These are phyloP conservation scores for Tetrapisispora pingtungensis DNA, from an alignment of 805 yeast species.

Conservation along the genomic window DNA sequence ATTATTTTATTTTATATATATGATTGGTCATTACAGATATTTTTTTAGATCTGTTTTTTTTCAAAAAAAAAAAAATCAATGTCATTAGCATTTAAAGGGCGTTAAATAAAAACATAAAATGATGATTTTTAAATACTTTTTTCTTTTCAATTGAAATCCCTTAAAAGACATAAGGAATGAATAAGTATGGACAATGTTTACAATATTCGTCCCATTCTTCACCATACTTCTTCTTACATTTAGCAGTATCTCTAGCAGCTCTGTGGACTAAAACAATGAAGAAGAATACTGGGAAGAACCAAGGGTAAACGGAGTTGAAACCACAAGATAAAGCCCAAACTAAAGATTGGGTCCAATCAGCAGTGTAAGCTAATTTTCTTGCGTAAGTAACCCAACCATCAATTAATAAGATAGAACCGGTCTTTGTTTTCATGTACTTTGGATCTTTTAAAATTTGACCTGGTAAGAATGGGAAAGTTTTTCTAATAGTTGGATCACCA, in stretches of 20 bases:
- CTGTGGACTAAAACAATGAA: slow-evolving; percentile 80
- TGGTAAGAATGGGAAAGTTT: slow-evolving; percentile 90
- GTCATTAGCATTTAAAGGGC: too few relatives aligned
- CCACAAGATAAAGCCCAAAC: slow-evolving; percentile 94
- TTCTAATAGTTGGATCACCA: slow-evolving; percentile 69
- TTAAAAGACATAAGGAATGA: slow-evolving; percentile 77
- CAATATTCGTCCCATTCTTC: slow-evolving; percentile 85
- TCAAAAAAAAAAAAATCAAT: too few relatives aligned
- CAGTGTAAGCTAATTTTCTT: slow-evolving; percentile 90
- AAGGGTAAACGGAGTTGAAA: slow-evolving; percentile 76
- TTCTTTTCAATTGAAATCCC: background rate
- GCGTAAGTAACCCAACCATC: slow-evolving; percentile 96
- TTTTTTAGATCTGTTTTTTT: too few relatives aligned
- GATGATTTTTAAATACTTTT: background rate
- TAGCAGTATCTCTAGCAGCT: slow-evolving; percentile 75
- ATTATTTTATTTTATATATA: too few relatives aligned
- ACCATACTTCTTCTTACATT: slow-evolving; percentile 83
- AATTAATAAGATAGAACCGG: slow-evolving; percentile 74
- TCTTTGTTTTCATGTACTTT: slow-evolving; percentile 68
- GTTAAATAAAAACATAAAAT: background rate
- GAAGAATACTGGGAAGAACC: slow-evolving; percentile 93
- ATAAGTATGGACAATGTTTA: slow-evolving; percentile 81
- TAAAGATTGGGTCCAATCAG: slow-evolving; percentile 78
- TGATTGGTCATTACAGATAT: too few relatives aligned
- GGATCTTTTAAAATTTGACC: slow-evolving; percentile 77